These are phyloP conservation scores for Apiosordaria backusii DNA, from an alignment of 495 filamentous ascomycete genomes.

Conservation along the genomic window DNA sequence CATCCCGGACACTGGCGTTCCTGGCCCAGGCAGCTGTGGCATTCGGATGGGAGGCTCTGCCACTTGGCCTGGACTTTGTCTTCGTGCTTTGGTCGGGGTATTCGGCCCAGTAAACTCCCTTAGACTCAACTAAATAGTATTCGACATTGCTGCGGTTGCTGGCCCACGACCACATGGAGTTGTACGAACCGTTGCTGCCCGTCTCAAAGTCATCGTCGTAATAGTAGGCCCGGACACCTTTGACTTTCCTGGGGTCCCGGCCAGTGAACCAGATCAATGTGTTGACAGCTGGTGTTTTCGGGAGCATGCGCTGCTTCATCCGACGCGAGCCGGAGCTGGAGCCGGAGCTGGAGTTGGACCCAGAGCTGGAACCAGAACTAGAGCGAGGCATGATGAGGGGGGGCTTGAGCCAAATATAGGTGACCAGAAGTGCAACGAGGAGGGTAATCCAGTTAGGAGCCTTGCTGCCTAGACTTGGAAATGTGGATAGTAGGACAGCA, in stretches of 20 bases:
- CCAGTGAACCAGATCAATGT: slow-evolving; percentile 26
- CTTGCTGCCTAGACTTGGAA: slow-evolving; percentile 3
- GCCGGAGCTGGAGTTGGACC: slow-evolving; percentile 4
- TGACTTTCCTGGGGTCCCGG: slow-evolving; percentile 25
- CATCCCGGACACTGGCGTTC: not conserved
- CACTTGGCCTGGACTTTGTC: not conserved
- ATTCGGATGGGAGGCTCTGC: slow-evolving; percentile 1
- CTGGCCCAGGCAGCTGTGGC: slow-evolving; percentile 3
- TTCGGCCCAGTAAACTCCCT: slow-evolving; percentile 14
- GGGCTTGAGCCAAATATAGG: not conserved
- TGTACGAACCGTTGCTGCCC: slow-evolving; percentile 20
- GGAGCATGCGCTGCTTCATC: slow-evolving; percentile 17
- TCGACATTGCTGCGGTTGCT: slow-evolving; percentile 17
- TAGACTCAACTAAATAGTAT: slow-evolving; percentile 17
- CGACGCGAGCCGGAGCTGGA: slow-evolving; percentile 17
- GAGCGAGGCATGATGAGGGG: slow-evolving; percentile 14
- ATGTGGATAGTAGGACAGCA: not conserved
- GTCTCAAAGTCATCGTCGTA: slow-evolving; percentile 22
- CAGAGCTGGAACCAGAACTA: slow-evolving; percentile 13
- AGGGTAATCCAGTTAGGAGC: not conserved
- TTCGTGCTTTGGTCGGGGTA: slow-evolving; percentile 5
- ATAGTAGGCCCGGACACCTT: slow-evolving; percentile 25
- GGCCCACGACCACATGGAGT: slow-evolving; percentile 19
- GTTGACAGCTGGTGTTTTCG: slow-evolving; percentile 24
- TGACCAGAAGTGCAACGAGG: not conserved